phyloP scores from a whole-genome alignment of 371 early-diverging fungal genomes.

The Dentiscutata heterogama region DNA sequence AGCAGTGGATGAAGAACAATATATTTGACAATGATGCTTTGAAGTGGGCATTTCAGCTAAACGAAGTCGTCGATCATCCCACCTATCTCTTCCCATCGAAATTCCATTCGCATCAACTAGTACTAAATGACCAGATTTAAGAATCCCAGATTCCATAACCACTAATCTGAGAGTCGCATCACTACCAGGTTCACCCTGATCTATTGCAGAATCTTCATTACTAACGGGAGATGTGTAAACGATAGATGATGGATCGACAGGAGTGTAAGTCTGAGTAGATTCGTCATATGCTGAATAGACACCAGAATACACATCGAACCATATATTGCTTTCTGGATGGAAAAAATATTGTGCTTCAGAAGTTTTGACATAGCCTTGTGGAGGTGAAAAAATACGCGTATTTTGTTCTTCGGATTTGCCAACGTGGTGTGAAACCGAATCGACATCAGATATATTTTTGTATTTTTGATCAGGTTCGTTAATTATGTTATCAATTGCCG shows the following conservation, averaged over 20 bases:
- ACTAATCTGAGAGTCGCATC: constrained; percentile 45
- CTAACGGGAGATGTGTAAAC: not conserved
- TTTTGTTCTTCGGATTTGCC: not conserved
- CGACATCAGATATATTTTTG: not conserved
- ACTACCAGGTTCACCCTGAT: constrained; percentile 45
- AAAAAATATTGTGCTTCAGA: constrained; percentile 30
- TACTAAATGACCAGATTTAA: constrained; percentile 40
- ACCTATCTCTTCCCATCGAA: constrained; percentile 43
- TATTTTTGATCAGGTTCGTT: not conserved
- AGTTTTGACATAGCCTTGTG: constrained; percentile 16
- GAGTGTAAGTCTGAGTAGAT: constrained; percentile 28
- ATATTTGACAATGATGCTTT: constrained; percentile 46
- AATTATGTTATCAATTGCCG: not conserved
- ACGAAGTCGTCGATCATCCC: constrained; percentile 43
- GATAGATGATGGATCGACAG: constrained; percentile 18
- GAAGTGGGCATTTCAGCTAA: constrained; percentile 44
- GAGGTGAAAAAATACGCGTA: not conserved
- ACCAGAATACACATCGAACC: constrained; percentile 39
- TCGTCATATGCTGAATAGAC: constrained; percentile 40
- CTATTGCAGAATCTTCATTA: constrained; percentile 22
- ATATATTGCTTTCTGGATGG: constrained; percentile 39
- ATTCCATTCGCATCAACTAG: constrained; percentile 45
- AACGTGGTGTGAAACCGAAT: not conserved
- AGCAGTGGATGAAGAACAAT: constrained; percentile 33
- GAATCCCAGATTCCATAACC: constrained; percentile 32